Conservation (phyloP, 2,329 filamentous ascomycete species). For the Xylaria sp. region DNA sequence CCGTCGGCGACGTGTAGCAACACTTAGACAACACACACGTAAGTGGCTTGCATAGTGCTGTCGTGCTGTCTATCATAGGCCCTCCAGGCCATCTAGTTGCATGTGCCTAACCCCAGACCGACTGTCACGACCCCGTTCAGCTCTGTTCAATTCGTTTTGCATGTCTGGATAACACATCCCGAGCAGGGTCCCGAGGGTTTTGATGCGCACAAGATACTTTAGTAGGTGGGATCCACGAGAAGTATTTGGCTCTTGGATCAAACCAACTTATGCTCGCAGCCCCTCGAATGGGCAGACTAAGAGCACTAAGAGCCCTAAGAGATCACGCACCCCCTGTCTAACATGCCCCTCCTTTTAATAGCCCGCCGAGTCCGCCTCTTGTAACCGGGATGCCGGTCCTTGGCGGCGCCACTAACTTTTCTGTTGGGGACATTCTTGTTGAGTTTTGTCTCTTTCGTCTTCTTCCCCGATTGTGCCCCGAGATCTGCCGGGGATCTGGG, state of each 20-base stretch:
- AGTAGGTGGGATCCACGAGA: neutral
- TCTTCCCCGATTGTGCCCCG: neutral
- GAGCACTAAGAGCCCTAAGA: neutral
- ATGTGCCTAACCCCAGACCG: neutral
- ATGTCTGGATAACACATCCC: too few relatives aligned
- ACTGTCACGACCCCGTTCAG: neutral
- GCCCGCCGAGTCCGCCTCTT: neutral
- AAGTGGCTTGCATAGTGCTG: constrained; percentile 9
- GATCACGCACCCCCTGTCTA: neutral
- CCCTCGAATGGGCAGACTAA: neutral
- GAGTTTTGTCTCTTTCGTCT: neutral
- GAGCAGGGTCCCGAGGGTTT: neutral
- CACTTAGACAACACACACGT: constrained; percentile 6
- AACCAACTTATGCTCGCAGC: neutral
- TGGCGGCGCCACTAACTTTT: constrained; percentile 7
- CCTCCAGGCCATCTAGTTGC: neutral
- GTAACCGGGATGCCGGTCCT: constrained; percentile 1
- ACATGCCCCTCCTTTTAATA: neutral
- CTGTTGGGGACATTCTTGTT: constrained; percentile 18
- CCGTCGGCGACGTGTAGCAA: neutral
- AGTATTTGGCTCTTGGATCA: neutral
- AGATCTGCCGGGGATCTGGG: constrained; percentile 7
- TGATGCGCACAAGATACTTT: neutral
- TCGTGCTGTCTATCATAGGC: neutral
- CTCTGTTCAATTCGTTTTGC: neutral